Evolutionary conservation across 805 yeast genomes (phyloP), one percentile per base, ranked within the genome.

Genomic region (Saccharomycopsis selenospora): DNA sequence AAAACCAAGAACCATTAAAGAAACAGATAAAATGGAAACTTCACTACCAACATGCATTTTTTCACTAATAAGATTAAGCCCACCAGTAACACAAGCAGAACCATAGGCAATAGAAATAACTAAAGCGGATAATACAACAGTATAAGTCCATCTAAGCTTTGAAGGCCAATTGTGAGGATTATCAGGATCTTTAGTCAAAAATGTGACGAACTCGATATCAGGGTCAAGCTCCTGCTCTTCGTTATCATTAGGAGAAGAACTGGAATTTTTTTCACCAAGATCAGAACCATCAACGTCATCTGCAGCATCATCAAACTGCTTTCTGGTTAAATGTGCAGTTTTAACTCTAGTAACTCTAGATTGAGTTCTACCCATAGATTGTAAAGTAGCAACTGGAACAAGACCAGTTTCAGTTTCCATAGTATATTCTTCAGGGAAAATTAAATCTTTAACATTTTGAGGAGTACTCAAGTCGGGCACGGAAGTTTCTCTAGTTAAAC

Each of bases 91-190:
- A 61, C 91, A 84, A 1, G 96, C 84, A 3, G 96, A 86, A 36
- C 96, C 96, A 63, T 86, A 89, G 2, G 97, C 97, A 26, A 91
- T 96, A 59, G 88, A 77, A 49, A 90, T 81, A 45, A 90, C 96
- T 54, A 85, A 72, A 27, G 78, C 55, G 1, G 96, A 80, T 22
- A 86, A 69, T 7, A 80, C 55, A 26, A 83, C 61, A 0, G 97
- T 88, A 61, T 82, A 85, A 1, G 63, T 2, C 86, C 90, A 80
- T 61, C 79, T 77, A 20, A 63, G 47, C 54, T 57, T 56, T 27
- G 68, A 47, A 23, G 75, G 67, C 97, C 97, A 89, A 64, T 89
- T 89, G 60, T 81, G 82, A 25, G 97, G 97, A 65, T 90, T 90
- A 57, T 79, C 91, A 0, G 95, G 95, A 63, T 90, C 98, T 54